These are phyloP conservation scores for Rubia peregrina DNA, from an alignment of 305 asterid genomes.

Conservation along the genomic window DNA sequence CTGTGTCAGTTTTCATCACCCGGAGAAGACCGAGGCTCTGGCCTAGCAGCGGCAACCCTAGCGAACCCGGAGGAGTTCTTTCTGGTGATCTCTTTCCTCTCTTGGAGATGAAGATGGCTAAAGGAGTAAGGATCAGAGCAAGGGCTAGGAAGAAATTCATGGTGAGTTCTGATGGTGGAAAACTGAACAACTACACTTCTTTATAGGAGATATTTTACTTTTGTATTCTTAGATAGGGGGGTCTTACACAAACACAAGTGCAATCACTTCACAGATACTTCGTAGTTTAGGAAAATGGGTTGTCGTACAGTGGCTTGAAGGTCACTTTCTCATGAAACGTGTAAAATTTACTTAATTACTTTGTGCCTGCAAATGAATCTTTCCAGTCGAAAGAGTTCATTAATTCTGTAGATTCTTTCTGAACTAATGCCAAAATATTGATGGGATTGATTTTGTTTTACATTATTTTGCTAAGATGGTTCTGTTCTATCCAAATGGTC, in stretches of 20 bases:
- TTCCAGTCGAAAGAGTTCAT: background rate
- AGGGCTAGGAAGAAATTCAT: slow-evolving; percentile 23
- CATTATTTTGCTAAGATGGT: background rate
- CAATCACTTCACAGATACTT: background rate
- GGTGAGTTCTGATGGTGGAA: background rate
- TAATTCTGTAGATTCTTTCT: background rate
- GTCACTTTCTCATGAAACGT: background rate
- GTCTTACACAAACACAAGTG: background rate
- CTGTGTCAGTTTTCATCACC: slow-evolving; percentile 62
- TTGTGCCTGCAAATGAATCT: slow-evolving; percentile 2
- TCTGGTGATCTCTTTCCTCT: slow-evolving; percentile 9
- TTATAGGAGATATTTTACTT: too few species aligned
- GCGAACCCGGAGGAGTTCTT: slow-evolving; percentile 43
- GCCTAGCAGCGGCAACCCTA: slow-evolving; percentile 38
- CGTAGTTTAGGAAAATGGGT: background rate
- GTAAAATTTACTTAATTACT: background rate
- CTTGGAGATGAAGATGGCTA: slow-evolving; percentile 21
- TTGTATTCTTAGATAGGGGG: too few species aligned
- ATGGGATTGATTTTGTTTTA: background rate
- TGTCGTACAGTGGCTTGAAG: background rate
- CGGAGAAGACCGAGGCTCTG: slow-evolving; percentile 41
- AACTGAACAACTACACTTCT: background rate
- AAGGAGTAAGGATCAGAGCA: slow-evolving; percentile 22
- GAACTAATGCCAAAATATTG: background rate
- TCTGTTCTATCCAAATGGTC: background rate